These are phyloP conservation scores for Fusarium guadeloupense DNA, from an alignment of 2,329 filamentous ascomycete species.

Conservation along the genomic window DNA sequence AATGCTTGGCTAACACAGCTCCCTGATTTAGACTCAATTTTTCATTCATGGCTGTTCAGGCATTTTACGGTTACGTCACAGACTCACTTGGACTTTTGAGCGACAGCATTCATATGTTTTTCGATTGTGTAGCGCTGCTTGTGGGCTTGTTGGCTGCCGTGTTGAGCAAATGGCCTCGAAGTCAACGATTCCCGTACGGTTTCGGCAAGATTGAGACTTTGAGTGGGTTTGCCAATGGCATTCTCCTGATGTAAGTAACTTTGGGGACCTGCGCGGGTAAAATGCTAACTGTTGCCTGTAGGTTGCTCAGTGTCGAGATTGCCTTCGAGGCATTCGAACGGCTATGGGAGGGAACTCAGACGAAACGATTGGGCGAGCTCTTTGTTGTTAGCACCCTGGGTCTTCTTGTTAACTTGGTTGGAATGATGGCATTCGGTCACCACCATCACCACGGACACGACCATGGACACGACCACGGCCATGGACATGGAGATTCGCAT, in stretches of 20 bases:
- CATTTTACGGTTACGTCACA: conserved; percentile 91
- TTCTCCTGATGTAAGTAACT: conserved; percentile 81
- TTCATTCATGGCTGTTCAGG: conserved; percentile 91
- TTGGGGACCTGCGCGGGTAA: not conserved
- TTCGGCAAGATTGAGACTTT: conserved; percentile 97
- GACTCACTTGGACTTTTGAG: conserved; percentile 95
- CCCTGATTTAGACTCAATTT: conserved; percentile 79
- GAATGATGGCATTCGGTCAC: conserved; percentile 84
- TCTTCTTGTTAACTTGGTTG: conserved; percentile 88
- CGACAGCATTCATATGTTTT: conserved; percentile 99
- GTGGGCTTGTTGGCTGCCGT: conserved; percentile 93
- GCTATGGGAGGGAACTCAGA: conserved; percentile 82
- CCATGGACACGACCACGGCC: conserved; percentile 52
- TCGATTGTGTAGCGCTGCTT: conserved; percentile 91
- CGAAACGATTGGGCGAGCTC: conserved; percentile 85
- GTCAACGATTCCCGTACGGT: conserved; percentile 88
- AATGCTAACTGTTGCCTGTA: conserved; percentile 47
- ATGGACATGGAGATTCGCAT: conserved; percentile 44
- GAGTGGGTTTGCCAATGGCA: conserved; percentile 94
- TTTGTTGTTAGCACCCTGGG: conserved; percentile 89
- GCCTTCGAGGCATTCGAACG: conserved; percentile 93
- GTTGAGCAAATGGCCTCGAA: conserved; percentile 96
- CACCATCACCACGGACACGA: conserved; percentile 67
- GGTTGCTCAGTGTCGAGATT: conserved; percentile 94
- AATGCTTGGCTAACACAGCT: conserved; percentile 27